These are phyloP conservation scores for Carex sylvatica DNA, from an alignment of 202 grass and related monocot species.

Conservation along the genomic window DNA sequence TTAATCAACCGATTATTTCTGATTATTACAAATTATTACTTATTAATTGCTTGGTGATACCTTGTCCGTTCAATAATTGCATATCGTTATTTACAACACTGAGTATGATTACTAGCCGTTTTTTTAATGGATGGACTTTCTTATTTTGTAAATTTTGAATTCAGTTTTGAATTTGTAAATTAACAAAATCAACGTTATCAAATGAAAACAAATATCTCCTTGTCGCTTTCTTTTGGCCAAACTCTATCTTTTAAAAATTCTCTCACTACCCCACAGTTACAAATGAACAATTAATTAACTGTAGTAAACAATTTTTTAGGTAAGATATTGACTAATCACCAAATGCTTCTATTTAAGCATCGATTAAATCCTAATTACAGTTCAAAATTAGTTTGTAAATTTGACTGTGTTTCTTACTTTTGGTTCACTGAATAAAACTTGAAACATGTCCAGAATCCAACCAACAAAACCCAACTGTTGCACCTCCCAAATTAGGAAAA, in stretches of 20 bases:
- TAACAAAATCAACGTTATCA: not conserved
- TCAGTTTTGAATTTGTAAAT: not conserved
- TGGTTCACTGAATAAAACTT: not conserved
- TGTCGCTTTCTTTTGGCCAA: too few species aligned
- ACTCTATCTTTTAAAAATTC: not conserved
- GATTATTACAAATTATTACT: too few species aligned
- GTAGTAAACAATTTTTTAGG: not conserved
- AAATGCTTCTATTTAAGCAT: not conserved
- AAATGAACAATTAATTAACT: not conserved
- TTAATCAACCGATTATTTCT: too few species aligned
- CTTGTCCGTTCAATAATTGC: too few species aligned
- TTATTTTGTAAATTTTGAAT: too few species aligned
- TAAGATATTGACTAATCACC: constrained; percentile 7
- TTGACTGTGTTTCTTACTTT: not conserved
- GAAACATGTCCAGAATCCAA: not conserved
- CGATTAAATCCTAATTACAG: not conserved
- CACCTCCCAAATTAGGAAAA: constrained; percentile 14
- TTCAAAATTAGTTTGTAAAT: not conserved
- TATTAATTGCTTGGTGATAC: too few species aligned
- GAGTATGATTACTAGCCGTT: too few species aligned
- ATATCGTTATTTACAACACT: too few species aligned
- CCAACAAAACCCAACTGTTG: not conserved
- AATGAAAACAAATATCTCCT: not conserved
- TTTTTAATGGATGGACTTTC: not conserved
- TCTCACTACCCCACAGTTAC: not conserved